Conservation (phyloP, 2,329 filamentous ascomycete genomes). For the Sporothrix sp. region DNA sequence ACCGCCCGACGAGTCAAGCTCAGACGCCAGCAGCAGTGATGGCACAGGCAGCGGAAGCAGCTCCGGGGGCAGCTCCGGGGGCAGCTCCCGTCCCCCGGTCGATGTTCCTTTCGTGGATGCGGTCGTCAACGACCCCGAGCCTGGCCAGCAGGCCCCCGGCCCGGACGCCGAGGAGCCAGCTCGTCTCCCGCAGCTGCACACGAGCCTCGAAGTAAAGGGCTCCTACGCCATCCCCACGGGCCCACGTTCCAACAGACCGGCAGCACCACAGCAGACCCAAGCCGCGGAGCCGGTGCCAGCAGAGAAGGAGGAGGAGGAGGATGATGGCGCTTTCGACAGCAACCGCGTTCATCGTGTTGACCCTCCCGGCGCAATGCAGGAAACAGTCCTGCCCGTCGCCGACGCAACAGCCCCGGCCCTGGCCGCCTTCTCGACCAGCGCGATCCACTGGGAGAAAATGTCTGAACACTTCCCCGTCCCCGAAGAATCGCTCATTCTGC, state of each 20-base stretch:
- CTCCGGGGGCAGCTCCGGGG: background rate
- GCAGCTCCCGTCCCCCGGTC: background rate
- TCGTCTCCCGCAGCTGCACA: constrained; percentile 24
- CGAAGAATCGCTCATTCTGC: constrained; percentile 56
- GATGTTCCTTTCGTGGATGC: constrained; percentile 1
- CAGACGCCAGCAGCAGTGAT: background rate
- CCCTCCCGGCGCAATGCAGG: background rate
- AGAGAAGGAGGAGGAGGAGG: background rate
- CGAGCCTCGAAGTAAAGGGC: constrained; percentile 21
- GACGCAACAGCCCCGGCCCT: background rate
- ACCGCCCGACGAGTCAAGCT: background rate
- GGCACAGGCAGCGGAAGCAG: background rate
- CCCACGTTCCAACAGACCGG: background rate
- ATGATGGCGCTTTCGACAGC: background rate
- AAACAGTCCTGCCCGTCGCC: background rate
- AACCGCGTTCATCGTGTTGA: constrained; percentile 14
- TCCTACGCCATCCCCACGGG: constrained; percentile 22
- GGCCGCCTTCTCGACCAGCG: constrained; percentile 17
- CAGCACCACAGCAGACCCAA: constrained; percentile 12
- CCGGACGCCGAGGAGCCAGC: constrained; percentile 12
- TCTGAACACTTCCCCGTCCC: constrained; percentile 70
- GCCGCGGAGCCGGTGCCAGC: background rate
- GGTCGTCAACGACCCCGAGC: background rate
- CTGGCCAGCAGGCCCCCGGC: background rate
- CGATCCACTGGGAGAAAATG: constrained; percentile 63